These are phyloP conservation scores for Flaveria trinervia DNA, from an alignment of 129 eudicot genomes.

Conservation along the genomic window DNA sequence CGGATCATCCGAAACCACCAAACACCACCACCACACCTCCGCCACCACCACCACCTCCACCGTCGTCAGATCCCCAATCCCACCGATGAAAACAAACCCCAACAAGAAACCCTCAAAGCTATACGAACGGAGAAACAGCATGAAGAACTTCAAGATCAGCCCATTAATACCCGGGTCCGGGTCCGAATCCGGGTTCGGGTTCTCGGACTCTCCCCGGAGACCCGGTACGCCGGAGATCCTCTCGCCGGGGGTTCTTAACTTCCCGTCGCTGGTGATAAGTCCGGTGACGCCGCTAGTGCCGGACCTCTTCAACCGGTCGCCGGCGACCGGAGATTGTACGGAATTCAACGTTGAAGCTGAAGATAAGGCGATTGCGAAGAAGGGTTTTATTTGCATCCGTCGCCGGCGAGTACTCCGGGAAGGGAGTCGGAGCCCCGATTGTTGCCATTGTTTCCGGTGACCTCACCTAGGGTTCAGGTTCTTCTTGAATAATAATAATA, in stretches of 20 bases:
- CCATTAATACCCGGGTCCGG: conserved; percentile 55
- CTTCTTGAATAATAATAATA: conserved; percentile 41
- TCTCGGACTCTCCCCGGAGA: conserved; percentile 52
- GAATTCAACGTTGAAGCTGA: conserved; percentile 55
- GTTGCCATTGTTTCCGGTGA: conserved; percentile 80
- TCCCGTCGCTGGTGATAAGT: conserved; percentile 71
- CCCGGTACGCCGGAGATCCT: conserved; percentile 67
- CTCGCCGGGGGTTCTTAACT: conserved; percentile 75
- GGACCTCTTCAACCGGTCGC: conserved; percentile 76
- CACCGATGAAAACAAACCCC: conserved; percentile 57
- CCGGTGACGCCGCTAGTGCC: conserved; percentile 93
- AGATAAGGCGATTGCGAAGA: conserved; percentile 67
- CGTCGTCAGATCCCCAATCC: conserved; percentile 49
- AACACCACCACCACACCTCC: conserved; percentile 25
- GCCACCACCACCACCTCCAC: conserved; percentile 31
- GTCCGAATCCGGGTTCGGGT: background rate
- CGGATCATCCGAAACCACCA: conserved; percentile 80
- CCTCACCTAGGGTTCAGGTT: conserved; percentile 75
- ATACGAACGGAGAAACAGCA: conserved; percentile 70
- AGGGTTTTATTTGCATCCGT: conserved; percentile 83
- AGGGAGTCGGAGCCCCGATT: conserved; percentile 88
- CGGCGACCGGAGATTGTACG: conserved; percentile 24
- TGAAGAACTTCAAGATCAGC: conserved; percentile 69
- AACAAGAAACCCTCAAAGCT: conserved; percentile 68
- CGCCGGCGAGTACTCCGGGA: conserved; percentile 74